Percentiles rank a stretch among this genome's conserved stretches.
phyloP scores from a whole-genome alignment of 495 filamentous ascomycete species.

The Penicillium herquei region DNA sequence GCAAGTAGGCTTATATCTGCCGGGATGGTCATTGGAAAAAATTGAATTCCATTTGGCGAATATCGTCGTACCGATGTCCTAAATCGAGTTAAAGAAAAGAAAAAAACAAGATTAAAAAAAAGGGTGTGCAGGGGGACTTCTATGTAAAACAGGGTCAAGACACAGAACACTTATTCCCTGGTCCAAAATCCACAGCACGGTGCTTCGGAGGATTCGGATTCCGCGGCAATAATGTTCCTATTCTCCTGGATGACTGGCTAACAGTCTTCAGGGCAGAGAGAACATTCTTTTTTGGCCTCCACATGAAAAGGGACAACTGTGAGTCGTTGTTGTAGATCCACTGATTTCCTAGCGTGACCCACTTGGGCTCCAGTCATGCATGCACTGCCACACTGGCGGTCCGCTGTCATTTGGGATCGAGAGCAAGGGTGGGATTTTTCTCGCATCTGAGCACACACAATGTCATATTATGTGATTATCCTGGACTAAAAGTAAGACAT shows the following conservation, averaged over 20 bases:
- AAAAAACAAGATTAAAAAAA: too few species aligned
- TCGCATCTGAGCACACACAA: neutral
- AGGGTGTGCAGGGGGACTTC: too few species aligned
- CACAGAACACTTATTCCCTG: neutral
- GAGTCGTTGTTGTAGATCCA: conserved; percentile 26
- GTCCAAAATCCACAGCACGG: neutral
- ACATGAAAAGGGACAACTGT: conserved; percentile 22
- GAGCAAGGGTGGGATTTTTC: conserved; percentile 3
- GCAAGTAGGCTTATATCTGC: conserved; percentile 30
- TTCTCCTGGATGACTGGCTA: neutral
- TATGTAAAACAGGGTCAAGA: too few species aligned
- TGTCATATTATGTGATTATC: neutral
- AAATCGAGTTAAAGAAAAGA: too few species aligned
- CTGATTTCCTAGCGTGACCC: conserved; percentile 28
- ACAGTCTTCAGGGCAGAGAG: conserved; percentile 9
- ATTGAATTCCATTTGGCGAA: neutral
- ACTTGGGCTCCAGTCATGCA: conserved; percentile 35
- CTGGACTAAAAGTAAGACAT: conserved; percentile 12
- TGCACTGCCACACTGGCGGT: conserved; percentile 46
- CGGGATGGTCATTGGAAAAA: neutral
- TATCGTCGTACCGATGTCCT: too few species aligned
- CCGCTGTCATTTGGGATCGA: conserved; percentile 35
- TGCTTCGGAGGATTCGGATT: neutral
- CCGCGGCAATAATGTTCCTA: neutral
- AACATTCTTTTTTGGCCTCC: conserved; percentile 30